Conservation (phyloP, 805 yeast genomes). For the Saturnispora besseyi region DNA sequence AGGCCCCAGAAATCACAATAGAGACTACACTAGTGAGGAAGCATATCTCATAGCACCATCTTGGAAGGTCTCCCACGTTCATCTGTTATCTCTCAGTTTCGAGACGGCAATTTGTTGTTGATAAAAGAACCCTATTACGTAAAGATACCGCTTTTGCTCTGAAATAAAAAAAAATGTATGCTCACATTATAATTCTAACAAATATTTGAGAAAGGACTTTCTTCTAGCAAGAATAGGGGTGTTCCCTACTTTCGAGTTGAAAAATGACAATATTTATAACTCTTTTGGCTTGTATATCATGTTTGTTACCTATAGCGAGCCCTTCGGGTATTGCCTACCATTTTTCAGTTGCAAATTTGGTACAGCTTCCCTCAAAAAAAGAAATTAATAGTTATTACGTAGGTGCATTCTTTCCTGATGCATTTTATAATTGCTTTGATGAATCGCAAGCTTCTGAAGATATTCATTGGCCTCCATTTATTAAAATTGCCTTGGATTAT, state of each 20-base stretch:
- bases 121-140: background rate
- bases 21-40: constrained; percentile 20
- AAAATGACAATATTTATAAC: background rate
- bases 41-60: background rate
- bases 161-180: background rate
- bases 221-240: background rate
- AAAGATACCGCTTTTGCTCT: background rate
- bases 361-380: constrained; percentile 1
- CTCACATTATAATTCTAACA: background rate
- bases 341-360: constrained; percentile 28
- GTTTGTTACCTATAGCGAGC: background rate
- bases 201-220: background rate
- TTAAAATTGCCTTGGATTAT: constrained; percentile 36
- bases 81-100: background rate
- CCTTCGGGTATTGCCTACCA: constrained; percentile 30
- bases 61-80: background rate
- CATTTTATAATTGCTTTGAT: constrained; percentile 52
- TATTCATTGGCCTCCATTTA: constrained; percentile 65
- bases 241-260: background rate
- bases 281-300: background rate
- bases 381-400: constrained; percentile 29
- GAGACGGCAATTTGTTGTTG: background rate
- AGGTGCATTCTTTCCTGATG: constrained; percentile 65
- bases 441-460: constrained; percentile 46
- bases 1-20: constrained; percentile 32